These are phyloP conservation scores for Camelina sativa DNA, from an alignment of 345 rosid species.

Conservation along the genomic window DNA sequence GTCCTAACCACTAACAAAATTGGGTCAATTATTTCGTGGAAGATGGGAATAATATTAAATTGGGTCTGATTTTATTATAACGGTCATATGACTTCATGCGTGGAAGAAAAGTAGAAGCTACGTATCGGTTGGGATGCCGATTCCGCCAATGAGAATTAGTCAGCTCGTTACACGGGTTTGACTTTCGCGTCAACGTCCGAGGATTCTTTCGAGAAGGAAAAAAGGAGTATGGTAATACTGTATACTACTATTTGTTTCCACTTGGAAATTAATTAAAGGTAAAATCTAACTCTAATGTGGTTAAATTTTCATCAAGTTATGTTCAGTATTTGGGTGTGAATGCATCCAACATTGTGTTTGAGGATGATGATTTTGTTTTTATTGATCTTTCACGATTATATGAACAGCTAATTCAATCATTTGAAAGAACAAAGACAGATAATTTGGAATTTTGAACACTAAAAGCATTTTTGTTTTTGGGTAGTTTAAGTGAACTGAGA, in stretches of 20 bases:
- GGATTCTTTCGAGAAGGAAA: not conserved
- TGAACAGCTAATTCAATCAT: not conserved
- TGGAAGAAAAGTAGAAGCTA: constrained; percentile 18
- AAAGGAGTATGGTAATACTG: not conserved
- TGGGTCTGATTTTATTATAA: constrained; percentile 19
- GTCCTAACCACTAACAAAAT: constrained; percentile 35
- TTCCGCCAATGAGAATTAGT: not conserved
- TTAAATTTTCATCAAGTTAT: not conserved
- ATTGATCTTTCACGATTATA: not conserved
- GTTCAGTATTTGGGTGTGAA: not conserved
- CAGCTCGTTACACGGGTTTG: constrained; percentile 8
- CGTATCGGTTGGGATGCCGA: constrained; percentile 4
- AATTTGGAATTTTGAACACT: not conserved
- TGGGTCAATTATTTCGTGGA: constrained; percentile 22
- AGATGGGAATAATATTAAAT: constrained; percentile 32
- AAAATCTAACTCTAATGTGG: not conserved
- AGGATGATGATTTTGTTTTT: not conserved
- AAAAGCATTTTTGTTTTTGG: not conserved
- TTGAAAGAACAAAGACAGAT: not conserved
- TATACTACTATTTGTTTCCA: not conserved
- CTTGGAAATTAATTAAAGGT: not conserved
- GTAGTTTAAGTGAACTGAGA: not conserved
- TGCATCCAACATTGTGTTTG: not conserved
- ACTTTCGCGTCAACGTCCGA: constrained; percentile 16
- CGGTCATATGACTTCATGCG: not conserved